Evolutionary conservation across 2,329 filamentous ascomycete species (phyloP), one percentile per base, ranked within the genome.

Genomic region (Neopestalotiopsis clavispora): DNA sequence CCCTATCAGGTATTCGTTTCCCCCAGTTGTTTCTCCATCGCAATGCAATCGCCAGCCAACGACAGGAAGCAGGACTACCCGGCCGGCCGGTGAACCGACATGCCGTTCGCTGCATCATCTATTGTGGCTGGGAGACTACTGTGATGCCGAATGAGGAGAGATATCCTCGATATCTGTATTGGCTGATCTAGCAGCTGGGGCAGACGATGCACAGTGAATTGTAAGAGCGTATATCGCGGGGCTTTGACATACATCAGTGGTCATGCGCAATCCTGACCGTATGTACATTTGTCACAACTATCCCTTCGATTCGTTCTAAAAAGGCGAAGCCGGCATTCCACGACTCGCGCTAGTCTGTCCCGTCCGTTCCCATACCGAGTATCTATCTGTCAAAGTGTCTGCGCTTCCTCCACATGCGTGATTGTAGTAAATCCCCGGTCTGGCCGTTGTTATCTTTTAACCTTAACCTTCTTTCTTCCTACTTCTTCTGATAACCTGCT

Each of bases 271-370:
- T 38, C 34, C 57, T 59, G n/a, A 13, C 14, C 12, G 49, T 34
- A n/a, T 59, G 14, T 10, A 17, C 10, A 17, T 62, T 38, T 20
- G 34, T 20, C 32, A 62, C 59, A 62, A 42, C 4, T 38, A 7
- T 10, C 34, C 34, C 34, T 38, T 38, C 34, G 6, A 38, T 38
- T 34, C 32, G n/a, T 23, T 40, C 45, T 17, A 9, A 14, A 60
- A 60, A 60, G 52, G 62, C 62, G 62, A 65, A 42, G 62, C 62
- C 62, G 62, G 62, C 28, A 65, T 28, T 34, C 23, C 62, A 65
- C 40, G 42, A 52, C 40, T 65, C 62, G 42, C 62, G 62, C 62
- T 65, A 65, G 62, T 65, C 23, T 49, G 4, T 17, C 40, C 42
- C 40, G 61, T 40, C 42, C 40, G 34, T 65, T 28, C 32, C 60